These are phyloP conservation scores for Neofusicoccum parvum DNA, from an alignment of 2,329 filamentous ascomycete genomes.

Conservation along the genomic window DNA sequence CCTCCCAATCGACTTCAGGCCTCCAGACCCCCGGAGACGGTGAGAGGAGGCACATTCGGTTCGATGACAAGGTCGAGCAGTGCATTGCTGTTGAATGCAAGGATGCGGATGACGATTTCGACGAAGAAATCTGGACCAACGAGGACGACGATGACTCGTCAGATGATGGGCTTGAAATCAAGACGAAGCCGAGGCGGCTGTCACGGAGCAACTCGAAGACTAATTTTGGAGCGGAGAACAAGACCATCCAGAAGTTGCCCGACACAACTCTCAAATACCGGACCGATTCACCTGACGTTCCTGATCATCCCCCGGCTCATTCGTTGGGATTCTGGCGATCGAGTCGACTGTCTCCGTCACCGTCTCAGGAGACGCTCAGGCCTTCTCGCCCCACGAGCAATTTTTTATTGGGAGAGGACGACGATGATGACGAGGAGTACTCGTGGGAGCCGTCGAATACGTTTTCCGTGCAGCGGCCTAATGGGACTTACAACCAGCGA, in stretches of 20 bases:
- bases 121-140: slow-evolving; percentile 49
- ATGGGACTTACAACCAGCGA: slow-evolving; percentile 24
- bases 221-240: slow-evolving; percentile 64
- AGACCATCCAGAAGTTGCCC: slow-evolving; percentile 84
- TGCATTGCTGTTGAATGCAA: slow-evolving; percentile 92
- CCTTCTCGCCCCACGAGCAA: slow-evolving; percentile 69
- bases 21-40: slow-evolving; percentile 62
- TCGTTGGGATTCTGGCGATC: slow-evolving; percentile 49
- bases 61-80: slow-evolving; percentile 93
- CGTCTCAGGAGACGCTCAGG: slow-evolving; percentile 79
- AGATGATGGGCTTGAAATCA: slow-evolving; percentile 79
- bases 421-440: slow-evolving; percentile 51
- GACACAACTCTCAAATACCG: slow-evolving; percentile 86
- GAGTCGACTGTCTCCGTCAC: slow-evolving; percentile 65
- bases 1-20: slow-evolving; percentile 72
- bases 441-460: slow-evolving; percentile 47
- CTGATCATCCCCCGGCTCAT: slow-evolving; percentile 52
- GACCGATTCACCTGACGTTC: slow-evolving; percentile 71
- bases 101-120: slow-evolving; percentile 69
- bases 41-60: slow-evolving; percentile 86
- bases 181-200: slow-evolving; percentile 66
- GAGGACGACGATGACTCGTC: slow-evolving; percentile 60
- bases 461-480: slow-evolving; percentile 38
- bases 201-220: slow-evolving; percentile 59
- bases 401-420: slow-evolving; percentile 64